Evolutionary conservation across 2,329 filamentous ascomycete species (phyloP), one percentile per base, ranked within the genome.

Genomic region (Rugonectria rugulosa): DNA sequence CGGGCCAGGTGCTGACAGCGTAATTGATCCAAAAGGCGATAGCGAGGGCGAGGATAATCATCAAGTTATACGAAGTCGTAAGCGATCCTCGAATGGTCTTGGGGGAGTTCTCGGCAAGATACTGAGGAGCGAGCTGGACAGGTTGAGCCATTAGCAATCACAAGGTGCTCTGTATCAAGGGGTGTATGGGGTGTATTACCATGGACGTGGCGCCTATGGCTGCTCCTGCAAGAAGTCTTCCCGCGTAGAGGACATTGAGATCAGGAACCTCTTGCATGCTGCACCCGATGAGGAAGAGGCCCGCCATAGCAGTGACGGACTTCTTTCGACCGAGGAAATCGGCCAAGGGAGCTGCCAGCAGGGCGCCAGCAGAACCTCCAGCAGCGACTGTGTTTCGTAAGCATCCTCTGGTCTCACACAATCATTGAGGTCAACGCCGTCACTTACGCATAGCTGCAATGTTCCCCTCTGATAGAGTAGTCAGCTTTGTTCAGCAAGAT

Each of bases 11-110:
- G 46, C 53, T 56, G 20, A 51, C 53, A 12, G 40, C 53, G 20
- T 56, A 56, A 34, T 56, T 50, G 46, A 56, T 27, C 51, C 44
- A 54, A 12, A 54, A 54, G 3, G 51, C 51, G 17, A 54, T 31
- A 6, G 51, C 51, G 7, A 54, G 31, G 8, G 51, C 51, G 12
- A 54, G 31, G 31, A 54, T 48, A 11, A 54, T 54, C 51, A 54
- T 54, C 21, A 54, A 38, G 15, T 54, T 54, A 11, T 54, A 54
- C 11, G 51, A 38, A 1, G 51, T 49, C 6, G 44, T 48, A 10
- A 54, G 51, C 1, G 44, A 48, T n/a, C 51, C 44, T 49, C 51
- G 44, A 19, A 54, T 54, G 8, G 51, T 43, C 38, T 42, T 48
- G 19, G 51, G 51, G 1, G 51, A 47, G 29, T 54, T 54, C 26